phyloP scores from a whole-genome alignment of 768 basidiomycete genomes.

The Phanerodontia chrysosporium region DNA sequence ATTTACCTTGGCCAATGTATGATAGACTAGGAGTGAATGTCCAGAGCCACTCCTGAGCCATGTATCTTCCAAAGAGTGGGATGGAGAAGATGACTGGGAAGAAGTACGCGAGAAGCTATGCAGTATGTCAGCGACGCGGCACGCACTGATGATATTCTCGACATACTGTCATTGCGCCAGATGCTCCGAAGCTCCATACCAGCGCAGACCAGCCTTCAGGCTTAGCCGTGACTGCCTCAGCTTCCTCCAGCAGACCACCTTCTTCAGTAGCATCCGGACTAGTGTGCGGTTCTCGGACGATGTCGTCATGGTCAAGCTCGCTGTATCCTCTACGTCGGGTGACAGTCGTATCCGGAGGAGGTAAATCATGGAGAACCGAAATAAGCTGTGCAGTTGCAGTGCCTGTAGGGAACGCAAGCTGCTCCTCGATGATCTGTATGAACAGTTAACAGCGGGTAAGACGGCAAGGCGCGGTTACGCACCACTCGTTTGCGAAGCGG shows the following conservation, averaged over 20 bases:
- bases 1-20: slow-evolving; percentile 84
- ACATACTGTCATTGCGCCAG: slow-evolving; percentile 68
- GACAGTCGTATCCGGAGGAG: slow-evolving; percentile 57
- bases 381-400: slow-evolving; percentile 96
- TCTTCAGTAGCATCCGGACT: background rate
- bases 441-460: background rate
- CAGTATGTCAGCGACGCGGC: background rate
- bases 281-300: slow-evolving; percentile 18
- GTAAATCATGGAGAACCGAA: slow-evolving; percentile 78
- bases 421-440: slow-evolving; percentile 83
- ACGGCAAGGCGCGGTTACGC: slow-evolving; percentile 28
- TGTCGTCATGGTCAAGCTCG: slow-evolving; percentile 32
- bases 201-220: slow-evolving; percentile 74
- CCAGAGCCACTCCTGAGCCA: slow-evolving; percentile 91
- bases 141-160: background rate
- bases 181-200: slow-evolving; percentile 72
- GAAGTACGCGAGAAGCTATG: slow-evolving; percentile 79
- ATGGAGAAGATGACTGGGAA: slow-evolving; percentile 87
- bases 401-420: slow-evolving; percentile 91
- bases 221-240: slow-evolving; percentile 19
- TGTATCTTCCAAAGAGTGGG: slow-evolving; percentile 77
- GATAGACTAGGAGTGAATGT: slow-evolving; percentile 88
- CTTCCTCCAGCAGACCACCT: background rate
- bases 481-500: slow-evolving; percentile 94
- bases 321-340: slow-evolving; percentile 57